Base-by-base conservation (phyloP, 2,329 filamentous ascomycete genomes). In the Pseudogymnoascus sp. region DNA sequence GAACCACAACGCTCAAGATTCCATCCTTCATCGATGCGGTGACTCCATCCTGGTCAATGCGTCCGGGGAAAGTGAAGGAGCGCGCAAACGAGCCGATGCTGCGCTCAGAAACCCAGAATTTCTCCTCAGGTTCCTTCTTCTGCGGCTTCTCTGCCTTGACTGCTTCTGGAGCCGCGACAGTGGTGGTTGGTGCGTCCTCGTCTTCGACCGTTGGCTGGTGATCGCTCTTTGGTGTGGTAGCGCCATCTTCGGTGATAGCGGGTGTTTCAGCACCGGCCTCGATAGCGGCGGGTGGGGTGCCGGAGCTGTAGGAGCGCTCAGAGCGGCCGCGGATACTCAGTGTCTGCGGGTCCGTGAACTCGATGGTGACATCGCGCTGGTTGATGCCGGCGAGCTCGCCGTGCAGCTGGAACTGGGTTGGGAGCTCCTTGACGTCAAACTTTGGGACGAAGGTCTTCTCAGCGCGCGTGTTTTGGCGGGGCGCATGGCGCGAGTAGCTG, bases 271-370 rank as follows among this genome's bases (percentile, higher is more conserved):
- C 67, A 41, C 61, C 62, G 8, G 60, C 14, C 30, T 62, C 59
- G 68, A 39, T 70, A 63, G 63, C 62, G 35, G 69, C 73, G 30
- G 79, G 72, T 6, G 76, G 78, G 61, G 81, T 58, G n/a, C 38
- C 81, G 20, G 81, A 73, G 62, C 82, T 81, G 73, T 83, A 81
- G 65, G 76, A 76, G 67, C 83, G 80, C 75, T 90, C 85, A 62
- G 84, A 79, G 67, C 79, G 82, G 71, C 89, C 89, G 62, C 82
- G 83, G 71, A 93, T 78, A 66, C 84, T 78, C 39, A 93, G 76
- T 9, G 87, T 91, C 76, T 90, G 87, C 30, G 82, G 79, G 71
- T 92, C 88, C 61, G 83, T 85, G 79, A 91, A 92, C 70, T 92
- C 88, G 71, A 92, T 88, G 69, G 79, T 77, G 69, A 93, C 77